Base-by-base conservation (phyloP, 1,139 yeast genomes). In the Kluyveromyces sp. region DNA sequence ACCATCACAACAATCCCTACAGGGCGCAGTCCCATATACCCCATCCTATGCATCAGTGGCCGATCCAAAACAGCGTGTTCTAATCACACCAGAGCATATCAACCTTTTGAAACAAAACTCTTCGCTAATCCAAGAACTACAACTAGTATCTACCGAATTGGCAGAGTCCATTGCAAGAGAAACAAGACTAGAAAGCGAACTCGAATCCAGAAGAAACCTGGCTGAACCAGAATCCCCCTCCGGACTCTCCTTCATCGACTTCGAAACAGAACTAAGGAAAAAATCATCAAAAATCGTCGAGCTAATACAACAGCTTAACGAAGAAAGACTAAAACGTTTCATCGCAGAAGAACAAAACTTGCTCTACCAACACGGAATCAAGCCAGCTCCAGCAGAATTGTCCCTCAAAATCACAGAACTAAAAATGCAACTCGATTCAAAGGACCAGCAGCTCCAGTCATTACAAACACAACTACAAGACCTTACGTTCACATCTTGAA, bases 151-250 rank as follows among this genome's bases (percentile, higher is more conserved):
- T 2, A 75, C 77, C 25, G 94, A 84, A 58, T 69, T 84, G 44
- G 90, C 89, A 0, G 76, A 79, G 26, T 80, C 89, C 0, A 81
- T 84, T 44, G 75, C 77, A 45, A 69, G 92, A 42, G 94, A 84
- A 61, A 68, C 83, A 28, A 63, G 69, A 6, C 60, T 83, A 39
- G 89, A 82, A 56, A 68, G 69, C 45, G 69, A 67, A 44, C 50
- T 81, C n/a, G 38, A 49, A 3, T 37, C 43, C 21, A 15, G 21
- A 3, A 44, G 45, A 4, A 43, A 43, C 25, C 4, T 29, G 7
- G 25, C 36, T 43, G 32, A 44, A 40, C 4, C 46, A 31, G 50
- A 44, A 25, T 40, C 50, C n/a, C 27, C 44, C 30, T 30, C 26
- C 27, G 27, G 43, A 10, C 41, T 51, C 26, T 47, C 55, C 37